Base-by-base conservation (phyloP, 1,284 basidiomycete species). In the Clitocybe nebularis region DNA sequence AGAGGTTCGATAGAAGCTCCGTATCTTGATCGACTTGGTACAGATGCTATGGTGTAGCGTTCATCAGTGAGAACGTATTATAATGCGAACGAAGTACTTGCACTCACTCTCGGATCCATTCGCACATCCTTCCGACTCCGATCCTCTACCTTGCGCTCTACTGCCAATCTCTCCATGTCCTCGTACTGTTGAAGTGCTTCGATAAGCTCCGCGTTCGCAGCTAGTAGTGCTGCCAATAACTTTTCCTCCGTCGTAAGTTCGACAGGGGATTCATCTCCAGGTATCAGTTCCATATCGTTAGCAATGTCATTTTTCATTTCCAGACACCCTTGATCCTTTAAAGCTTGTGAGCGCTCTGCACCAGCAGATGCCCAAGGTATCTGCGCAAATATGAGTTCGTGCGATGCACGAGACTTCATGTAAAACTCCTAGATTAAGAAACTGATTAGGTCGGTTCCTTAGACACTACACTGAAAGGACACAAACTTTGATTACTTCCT, bases 361-460 rank as follows among this genome's bases (percentile, higher is more conserved):
- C 77, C 73, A 3, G 86, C 79, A 13, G 77, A 75, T 3, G 89
- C 89, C 88, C 88, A 90, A 3, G 53, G 44, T 42, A 89, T 86
- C 59, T 88, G 84, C 5, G 81, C 77, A 49, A 69, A 79, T 22
- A 89, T 79, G 13, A 89, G 68, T 44, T 87, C 86, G 57, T 86
- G 84, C 2, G 84, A 87, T 4, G 74, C 70, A 14, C 74, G 69
- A 57, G 84, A 89, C 56, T 88, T 85, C 9, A 62, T 52, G 47
- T 82, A 75, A 55, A 89, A 89, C 62, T 89, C 87, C 85, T 89
- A 35, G 7, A 16, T n/a, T n/a, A 19, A 17, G 7, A 33, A 8
- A 20, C 22, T n/a, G 28, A n/a, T 30, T 21, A n/a, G 11, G 9
- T 4, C 23, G 13, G 21, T 3, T 11, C 9, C 19, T 6, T 4